A percentile compares a stretch with the other conserved stretches of the same genome.
phyloP scores from a whole-genome alignment of 139 green algal species.

The Cymbomonas tetramitiformis region DNA sequence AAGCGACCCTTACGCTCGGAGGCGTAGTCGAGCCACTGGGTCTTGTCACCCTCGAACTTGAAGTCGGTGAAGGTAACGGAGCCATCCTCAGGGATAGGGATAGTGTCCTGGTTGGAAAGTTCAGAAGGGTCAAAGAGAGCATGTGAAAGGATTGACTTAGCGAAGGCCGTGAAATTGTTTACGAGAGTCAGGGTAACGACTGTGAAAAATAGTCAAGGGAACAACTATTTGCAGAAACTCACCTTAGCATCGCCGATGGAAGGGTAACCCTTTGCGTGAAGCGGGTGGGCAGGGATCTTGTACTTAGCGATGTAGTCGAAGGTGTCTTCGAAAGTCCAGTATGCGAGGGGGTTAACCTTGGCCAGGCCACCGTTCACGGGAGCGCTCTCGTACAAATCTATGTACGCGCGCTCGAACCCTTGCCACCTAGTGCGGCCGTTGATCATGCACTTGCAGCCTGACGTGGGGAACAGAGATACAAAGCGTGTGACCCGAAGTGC shows the following conservation, averaged over 20 bases:
- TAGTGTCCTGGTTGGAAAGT: neutral
- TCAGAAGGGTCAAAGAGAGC: neutral
- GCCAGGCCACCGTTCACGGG: conserved; percentile 11
- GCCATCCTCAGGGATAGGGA: neutral
- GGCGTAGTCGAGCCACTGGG: conserved; percentile 46
- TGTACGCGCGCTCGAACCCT: conserved; percentile 33
- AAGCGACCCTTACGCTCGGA: conserved; percentile 40
- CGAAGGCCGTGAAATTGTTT: too few species aligned
- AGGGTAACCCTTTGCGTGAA: conserved; percentile 38
- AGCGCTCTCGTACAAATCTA: conserved; percentile 19
- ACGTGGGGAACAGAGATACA: too few species aligned
- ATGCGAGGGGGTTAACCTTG: conserved; percentile 37
- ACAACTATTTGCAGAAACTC: conserved; percentile 35
- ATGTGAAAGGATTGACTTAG: neutral
- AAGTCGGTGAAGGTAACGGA: conserved; percentile 9
- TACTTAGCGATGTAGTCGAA: conserved; percentile 31
- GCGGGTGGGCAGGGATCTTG: conserved; percentile 22
- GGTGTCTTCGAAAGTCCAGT: conserved; percentile 40
- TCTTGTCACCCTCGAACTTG: conserved; percentile 21
- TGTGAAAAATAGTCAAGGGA: too few species aligned
- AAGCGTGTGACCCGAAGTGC: too few species aligned
- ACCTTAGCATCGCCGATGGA: conserved; percentile 38
- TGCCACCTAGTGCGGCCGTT: conserved; percentile 39
- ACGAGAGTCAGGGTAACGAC: too few species aligned
- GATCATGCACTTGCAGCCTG: conserved; percentile 36